Percentiles rank a stretch among this genome's conserved stretches.
These are phyloP conservation scores for Apiospora marii DNA, from an alignment of 2,329 filamentous ascomycete species.

Conservation along the genomic window DNA sequence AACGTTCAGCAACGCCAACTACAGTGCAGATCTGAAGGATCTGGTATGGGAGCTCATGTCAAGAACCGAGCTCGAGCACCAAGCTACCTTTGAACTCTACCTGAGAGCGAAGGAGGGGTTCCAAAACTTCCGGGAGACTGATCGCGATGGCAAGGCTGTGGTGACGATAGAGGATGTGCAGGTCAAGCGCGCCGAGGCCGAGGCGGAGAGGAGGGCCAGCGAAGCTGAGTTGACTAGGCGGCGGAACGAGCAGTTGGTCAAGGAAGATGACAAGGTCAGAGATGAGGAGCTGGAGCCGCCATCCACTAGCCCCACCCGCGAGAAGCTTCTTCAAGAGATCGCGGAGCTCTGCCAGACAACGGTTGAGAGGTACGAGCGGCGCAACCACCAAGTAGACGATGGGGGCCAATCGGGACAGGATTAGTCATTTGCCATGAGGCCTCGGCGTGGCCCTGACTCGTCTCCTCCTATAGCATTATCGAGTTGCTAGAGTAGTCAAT, in stretches of 20 bases:
- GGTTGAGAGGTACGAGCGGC: neutral
- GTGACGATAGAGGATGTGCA: constrained; percentile 22
- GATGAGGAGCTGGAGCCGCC: constrained; percentile 30
- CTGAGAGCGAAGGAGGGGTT: constrained; percentile 11
- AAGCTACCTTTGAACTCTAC: constrained; percentile 23
- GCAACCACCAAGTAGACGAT: neutral
- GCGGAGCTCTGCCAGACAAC: neutral
- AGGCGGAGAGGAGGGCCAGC: constrained; percentile 1
- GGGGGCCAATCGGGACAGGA: neutral
- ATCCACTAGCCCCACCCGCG: neutral
- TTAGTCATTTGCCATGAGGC: neutral
- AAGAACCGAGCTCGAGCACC: constrained; percentile 1
- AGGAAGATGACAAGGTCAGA: constrained; percentile 21
- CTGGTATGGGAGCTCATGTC: constrained; percentile 26
- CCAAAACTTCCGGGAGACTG: constrained; percentile 16
- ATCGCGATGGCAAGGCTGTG: constrained; percentile 23
- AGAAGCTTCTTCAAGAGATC: constrained; percentile 1
- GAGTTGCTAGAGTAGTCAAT: neutral
- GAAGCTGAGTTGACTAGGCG: neutral
- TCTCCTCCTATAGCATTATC: neutral
- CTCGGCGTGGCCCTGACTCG: neutral
- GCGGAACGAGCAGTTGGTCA: constrained; percentile 12
- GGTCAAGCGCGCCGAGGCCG: constrained; percentile 7
- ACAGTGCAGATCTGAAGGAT: constrained; percentile 27
- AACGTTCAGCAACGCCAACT: neutral